Evolutionary conservation across 139 green algal species (phyloP).

Genomic region (Mesotaenium endlicherianum): DNA sequence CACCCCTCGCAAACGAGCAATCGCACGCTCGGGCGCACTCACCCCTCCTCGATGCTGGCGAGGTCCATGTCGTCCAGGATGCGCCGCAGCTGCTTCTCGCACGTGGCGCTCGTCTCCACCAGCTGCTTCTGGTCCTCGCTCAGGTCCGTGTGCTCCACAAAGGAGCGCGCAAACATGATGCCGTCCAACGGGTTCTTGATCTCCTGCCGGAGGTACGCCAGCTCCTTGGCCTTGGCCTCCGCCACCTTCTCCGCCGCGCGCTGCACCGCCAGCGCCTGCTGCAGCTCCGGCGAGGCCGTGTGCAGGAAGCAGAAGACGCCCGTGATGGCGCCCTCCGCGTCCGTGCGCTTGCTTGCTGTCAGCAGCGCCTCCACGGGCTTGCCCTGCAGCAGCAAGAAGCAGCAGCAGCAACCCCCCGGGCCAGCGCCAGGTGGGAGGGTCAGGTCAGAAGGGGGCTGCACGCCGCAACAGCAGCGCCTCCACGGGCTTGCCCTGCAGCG

Average conservation of each 20-base stretch:
- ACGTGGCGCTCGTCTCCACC: slow-evolving; percentile 1
- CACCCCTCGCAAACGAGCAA: too few species aligned
- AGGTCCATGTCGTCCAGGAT: slow-evolving; percentile 40
- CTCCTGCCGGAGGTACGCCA: slow-evolving; percentile 35
- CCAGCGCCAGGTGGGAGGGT: too few species aligned
- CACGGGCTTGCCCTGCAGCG: too few species aligned
- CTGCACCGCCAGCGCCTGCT: slow-evolving; percentile 19
- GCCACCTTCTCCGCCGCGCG: slow-evolving; percentile 23
- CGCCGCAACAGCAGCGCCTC: too few species aligned
- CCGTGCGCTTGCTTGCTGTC: background rate
- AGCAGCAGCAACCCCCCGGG: too few species aligned
- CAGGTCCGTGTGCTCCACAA: slow-evolving; percentile 11
- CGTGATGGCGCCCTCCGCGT: slow-evolving; percentile 19
- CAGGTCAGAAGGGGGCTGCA: too few species aligned
- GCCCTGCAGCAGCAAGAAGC: too few species aligned
- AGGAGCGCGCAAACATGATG: slow-evolving; percentile 3
- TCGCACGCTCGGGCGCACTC: too few species aligned
- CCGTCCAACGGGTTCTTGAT: slow-evolving; percentile 27
- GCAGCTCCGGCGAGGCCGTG: background rate
- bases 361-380: slow-evolving; percentile 9
- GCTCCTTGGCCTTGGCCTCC: slow-evolving; percentile 34
- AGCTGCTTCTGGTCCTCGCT: slow-evolving; percentile 35
- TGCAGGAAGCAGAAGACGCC: slow-evolving; percentile 52
- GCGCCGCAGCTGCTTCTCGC: slow-evolving; percentile 40
- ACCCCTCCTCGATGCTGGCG: slow-evolving; percentile 21